These are phyloP conservation scores for Fusarium ramigenum DNA, from an alignment of 2,329 filamentous ascomycete genomes.

Conservation along the genomic window DNA sequence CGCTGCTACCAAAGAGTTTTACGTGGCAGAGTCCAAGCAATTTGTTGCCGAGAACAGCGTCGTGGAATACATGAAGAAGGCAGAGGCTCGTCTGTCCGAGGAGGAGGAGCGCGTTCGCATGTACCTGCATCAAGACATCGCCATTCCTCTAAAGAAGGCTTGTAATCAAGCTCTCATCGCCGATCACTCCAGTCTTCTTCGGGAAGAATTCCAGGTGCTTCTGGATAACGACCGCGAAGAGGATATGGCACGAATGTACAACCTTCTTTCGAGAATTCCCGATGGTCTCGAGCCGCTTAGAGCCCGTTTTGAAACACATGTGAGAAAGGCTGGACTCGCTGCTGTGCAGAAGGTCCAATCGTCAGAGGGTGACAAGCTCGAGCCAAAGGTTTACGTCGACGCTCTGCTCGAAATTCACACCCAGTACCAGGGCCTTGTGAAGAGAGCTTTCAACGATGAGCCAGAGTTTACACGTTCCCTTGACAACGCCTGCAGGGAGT, in stretches of 20 bases:
- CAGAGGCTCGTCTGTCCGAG: constrained; percentile 85
- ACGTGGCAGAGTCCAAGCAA: constrained; percentile 89
- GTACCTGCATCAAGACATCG: constrained; percentile 92
- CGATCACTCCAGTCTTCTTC: constrained; percentile 83
- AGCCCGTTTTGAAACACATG: constrained; percentile 88
- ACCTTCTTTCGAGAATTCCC: constrained; percentile 85
- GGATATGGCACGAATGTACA: constrained; percentile 97
- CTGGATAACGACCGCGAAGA: constrained; percentile 95
- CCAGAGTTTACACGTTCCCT: constrained; percentile 96
- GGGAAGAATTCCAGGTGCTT: constrained; percentile 94
- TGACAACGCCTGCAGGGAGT: constrained; percentile 97
- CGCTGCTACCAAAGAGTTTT: constrained; percentile 83
- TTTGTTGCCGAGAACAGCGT: constrained; percentile 98
- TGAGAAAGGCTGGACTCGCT: constrained; percentile 85
- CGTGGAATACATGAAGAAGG: constrained; percentile 99
- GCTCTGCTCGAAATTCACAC: constrained; percentile 93
- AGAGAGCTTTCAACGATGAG: constrained; percentile 92
- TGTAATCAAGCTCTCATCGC: constrained; percentile 92
- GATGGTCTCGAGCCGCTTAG: constrained; percentile 91
- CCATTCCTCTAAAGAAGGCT: constrained; percentile 80
- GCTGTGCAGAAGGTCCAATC: constrained; percentile 92
- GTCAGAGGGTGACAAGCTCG: constrained; percentile 85
- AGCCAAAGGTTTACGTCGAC: constrained; percentile 97
- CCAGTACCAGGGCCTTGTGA: constrained; percentile 90
- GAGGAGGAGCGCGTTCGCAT: constrained; percentile 94